Conservation (phyloP, 1,139 yeast genomes). For the Sugiyamaella neomexicana region DNA sequence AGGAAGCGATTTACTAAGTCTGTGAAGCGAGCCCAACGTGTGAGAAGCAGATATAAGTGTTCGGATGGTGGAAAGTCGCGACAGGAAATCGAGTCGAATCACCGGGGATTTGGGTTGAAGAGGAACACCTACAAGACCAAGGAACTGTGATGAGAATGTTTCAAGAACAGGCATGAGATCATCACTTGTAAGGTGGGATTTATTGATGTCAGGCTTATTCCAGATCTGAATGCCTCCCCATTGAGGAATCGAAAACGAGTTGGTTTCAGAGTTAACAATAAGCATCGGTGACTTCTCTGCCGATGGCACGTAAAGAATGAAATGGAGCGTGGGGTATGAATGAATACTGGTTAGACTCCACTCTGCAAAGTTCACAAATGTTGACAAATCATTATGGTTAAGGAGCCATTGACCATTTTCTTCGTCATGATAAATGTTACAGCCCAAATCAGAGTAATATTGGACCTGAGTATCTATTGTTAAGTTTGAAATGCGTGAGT, state of each 20-base stretch:
- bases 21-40: constrained; percentile 67
- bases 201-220: constrained; percentile 25
- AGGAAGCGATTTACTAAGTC: constrained; percentile 64
- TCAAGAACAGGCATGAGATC: constrained; percentile 64
- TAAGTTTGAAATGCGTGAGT: constrained; percentile 60
- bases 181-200: constrained; percentile 40
- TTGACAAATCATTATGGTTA: constrained; percentile 51
- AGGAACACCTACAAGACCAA: constrained; percentile 71
- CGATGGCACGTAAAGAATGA: constrained; percentile 65
- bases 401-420: constrained; percentile 29
- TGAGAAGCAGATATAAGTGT: constrained; percentile 54
- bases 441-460: constrained; percentile 54
- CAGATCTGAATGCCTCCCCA: constrained; percentile 66
- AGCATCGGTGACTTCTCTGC: constrained; percentile 46
- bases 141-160: constrained; percentile 70
- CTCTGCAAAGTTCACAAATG: constrained; percentile 73
- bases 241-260: constrained; percentile 81
- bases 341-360: constrained; percentile 60
- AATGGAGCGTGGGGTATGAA: constrained; percentile 64
- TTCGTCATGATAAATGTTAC: constrained; percentile 29
- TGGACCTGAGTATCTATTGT: constrained; percentile 79
- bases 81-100: constrained; percentile 64
- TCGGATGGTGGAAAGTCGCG: constrained; percentile 56
- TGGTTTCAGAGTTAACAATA: constrained; percentile 51
- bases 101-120: constrained; percentile 54